A percentile compares a stretch with the other conserved stretches of the same genome.
Evolutionary conservation across 495 filamentous ascomycete species (phyloP).

Genomic region (Pseudomonodictys pantanalensis): DNA sequence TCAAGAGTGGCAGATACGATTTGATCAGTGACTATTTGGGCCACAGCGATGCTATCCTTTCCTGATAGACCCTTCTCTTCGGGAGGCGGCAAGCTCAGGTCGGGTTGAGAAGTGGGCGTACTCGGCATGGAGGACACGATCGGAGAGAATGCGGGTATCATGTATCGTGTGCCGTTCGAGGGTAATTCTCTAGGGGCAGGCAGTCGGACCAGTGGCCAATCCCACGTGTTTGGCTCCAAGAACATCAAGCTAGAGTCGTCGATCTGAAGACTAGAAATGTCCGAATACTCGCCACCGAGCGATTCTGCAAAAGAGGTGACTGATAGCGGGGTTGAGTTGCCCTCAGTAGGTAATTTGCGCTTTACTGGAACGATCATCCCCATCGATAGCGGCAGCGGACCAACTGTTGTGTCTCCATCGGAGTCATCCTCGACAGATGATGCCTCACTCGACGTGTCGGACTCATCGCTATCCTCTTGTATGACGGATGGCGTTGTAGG

Average conservation of each 20-base stretch:
- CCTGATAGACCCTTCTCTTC: slow-evolving; percentile 26
- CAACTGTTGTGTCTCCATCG: slow-evolving; percentile 5
- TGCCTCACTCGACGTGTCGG: slow-evolving; percentile 14
- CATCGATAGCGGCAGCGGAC: neutral
- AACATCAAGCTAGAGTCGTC: slow-evolving; percentile 20
- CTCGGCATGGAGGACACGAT: slow-evolving; percentile 51
- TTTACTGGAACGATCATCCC: slow-evolving; percentile 15
- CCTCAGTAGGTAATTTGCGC: slow-evolving; percentile 27
- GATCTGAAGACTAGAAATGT: slow-evolving; percentile 7
- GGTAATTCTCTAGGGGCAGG: slow-evolving; percentile 15
- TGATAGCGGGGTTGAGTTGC: slow-evolving; percentile 31
- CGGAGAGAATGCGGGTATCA: slow-evolving; percentile 37
- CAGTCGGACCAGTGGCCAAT: slow-evolving; percentile 29
- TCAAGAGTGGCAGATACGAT: slow-evolving; percentile 42
- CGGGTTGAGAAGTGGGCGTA: slow-evolving; percentile 39
- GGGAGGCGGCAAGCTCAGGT: neutral
- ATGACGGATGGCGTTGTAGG: neutral
- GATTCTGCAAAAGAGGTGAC: slow-evolving; percentile 26
- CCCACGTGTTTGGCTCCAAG: slow-evolving; percentile 31
- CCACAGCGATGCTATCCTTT: slow-evolving; percentile 54
- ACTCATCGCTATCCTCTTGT: slow-evolving; percentile 13
- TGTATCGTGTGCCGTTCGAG: slow-evolving; percentile 1
- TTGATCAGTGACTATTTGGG: slow-evolving; percentile 63
- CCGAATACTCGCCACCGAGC: slow-evolving; percentile 9
- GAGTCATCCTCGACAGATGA: slow-evolving; percentile 16